Base-by-base conservation (phyloP, 805 yeast genomes). In the Lipomyces chichibuensis region DNA sequence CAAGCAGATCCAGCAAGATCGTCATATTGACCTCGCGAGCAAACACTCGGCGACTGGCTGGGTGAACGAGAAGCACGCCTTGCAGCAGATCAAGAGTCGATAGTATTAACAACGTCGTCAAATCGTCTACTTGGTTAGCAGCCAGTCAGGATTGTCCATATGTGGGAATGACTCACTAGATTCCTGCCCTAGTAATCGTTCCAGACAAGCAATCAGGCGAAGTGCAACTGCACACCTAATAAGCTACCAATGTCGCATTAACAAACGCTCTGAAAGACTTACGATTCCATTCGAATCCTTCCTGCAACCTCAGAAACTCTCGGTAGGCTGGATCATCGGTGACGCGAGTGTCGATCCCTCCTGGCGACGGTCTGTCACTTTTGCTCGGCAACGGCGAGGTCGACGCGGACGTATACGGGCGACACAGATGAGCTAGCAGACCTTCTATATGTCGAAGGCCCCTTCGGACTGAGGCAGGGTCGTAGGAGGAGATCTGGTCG, bases 61-160 rank as follows among this genome's bases (percentile, higher is more conserved):
- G 83, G 73, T 89, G 93, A 8, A 88, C 60, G 54, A 89, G 77
- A 25, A 89, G 78, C 11, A 86, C 77, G 0, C 92, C 93, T 71
- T 87, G 89, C 3, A 88, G 75, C 1, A 84, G 77, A 53, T 82
- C 80, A 13, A 80, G 75, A 0, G 73, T 62, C 23, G 77, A 64
- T 7, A 72, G 63, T 0, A 75, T 65, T 33, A 71, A 52, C 14
- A 59, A 39, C 13, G 62, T 39, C n/a, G 63, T 56, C 37, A 64
- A 72, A 32, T 60, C 67, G 63, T 60, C 69, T 49, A 55, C 55
- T 11, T n/a, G n/a, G 29, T 17, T 25, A 51, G 57, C 25, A 49
- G 20, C 6, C 17, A 29, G 29, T 2, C 8, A 27, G 23, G 35
- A 29, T 3, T 11, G 7, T 25, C 46, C 4, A 35, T 4, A 27